Percentiles rank a stretch among this genome's conserved stretches.
Conservation (phyloP, 2,329 filamentous ascomycete species). For the Diaporthe vaccinii region DNA sequence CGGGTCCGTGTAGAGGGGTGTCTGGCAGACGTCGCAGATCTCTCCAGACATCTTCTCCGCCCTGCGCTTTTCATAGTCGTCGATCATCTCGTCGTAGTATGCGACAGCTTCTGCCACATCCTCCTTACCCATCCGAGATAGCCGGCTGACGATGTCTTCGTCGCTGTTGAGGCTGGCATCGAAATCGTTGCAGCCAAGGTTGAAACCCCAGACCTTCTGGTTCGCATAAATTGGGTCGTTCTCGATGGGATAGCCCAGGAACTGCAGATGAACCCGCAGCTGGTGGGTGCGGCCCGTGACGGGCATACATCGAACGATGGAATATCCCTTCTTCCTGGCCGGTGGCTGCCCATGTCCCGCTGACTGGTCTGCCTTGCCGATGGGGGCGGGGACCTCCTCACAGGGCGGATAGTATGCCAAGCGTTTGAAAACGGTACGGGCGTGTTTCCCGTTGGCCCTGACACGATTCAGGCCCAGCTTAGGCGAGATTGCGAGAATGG, state of each 20-base stretch:
- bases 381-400: conserved; percentile 44
- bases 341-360: conserved; percentile 53
- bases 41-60: conserved; percentile 95
- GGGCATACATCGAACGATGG: conserved; percentile 92
- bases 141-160: conserved; percentile 87
- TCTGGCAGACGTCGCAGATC: conserved; percentile 84
- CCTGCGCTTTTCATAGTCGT: conserved; percentile 88
- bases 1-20: conserved; percentile 93
- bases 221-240: conserved; percentile 99
- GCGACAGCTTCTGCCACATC: conserved; percentile 91
- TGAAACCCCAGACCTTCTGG: conserved; percentile 87
- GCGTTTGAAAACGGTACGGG: conserved; percentile 90
- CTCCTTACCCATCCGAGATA: conserved; percentile 93
- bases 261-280: conserved; percentile 93
- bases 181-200: conserved; percentile 76
- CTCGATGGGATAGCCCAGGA: conserved; percentile 92
- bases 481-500: conserved; percentile 92
- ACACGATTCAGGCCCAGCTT: conserved; percentile 95
- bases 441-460: conserved; percentile 91
- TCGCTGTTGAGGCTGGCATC: conserved; percentile 81
- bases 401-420: conserved; percentile 85
- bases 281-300: conserved; percentile 96
- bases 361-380: conserved; percentile 40
- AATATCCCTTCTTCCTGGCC: conserved; percentile 82
- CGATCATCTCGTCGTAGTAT: conserved; percentile 95